A percentile compares a stretch with the other conserved stretches of the same genome.
These are phyloP conservation scores for Hondaea fermentalgiana DNA, from an alignment of 108 stramenopile species.

Conservation along the genomic window DNA sequence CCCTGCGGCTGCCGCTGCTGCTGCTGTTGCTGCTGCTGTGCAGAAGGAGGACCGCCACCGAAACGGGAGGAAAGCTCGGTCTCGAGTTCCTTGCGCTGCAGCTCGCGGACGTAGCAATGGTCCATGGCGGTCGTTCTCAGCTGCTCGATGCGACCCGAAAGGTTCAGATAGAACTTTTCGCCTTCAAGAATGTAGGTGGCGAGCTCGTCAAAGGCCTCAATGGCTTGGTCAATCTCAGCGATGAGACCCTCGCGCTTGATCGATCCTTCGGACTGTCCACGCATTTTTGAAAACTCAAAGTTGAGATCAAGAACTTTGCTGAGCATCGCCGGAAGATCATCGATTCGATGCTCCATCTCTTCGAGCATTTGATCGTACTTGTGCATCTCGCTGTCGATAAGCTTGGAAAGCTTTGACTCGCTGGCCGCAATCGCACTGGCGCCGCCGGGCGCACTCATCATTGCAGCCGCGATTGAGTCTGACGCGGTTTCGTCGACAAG, in stretches of 20 bases:
- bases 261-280: neutral
- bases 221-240: neutral
- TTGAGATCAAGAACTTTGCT: neutral
- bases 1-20: neutral
- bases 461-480: neutral
- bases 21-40: neutral
- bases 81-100: constrained; percentile 3
- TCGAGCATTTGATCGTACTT: neutral
- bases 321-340: neutral
- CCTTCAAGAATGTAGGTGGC: neutral
- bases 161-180: neutral
- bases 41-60: too few relatives aligned
- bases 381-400: neutral
- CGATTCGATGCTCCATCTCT: neutral
- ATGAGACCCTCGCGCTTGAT: constrained; percentile 11
- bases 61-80: neutral
- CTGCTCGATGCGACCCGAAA: neutral
- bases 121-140: neutral
- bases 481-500: neutral
- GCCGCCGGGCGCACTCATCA: neutral
- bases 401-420: neutral
- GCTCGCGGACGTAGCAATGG: constrained; percentile 15
- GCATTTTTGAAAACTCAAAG: neutral
- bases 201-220: neutral
- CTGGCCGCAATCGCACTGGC: neutral